Conservation (phyloP, 2,329 filamentous ascomycete genomes). For the Xylariaceae sp. region DNA sequence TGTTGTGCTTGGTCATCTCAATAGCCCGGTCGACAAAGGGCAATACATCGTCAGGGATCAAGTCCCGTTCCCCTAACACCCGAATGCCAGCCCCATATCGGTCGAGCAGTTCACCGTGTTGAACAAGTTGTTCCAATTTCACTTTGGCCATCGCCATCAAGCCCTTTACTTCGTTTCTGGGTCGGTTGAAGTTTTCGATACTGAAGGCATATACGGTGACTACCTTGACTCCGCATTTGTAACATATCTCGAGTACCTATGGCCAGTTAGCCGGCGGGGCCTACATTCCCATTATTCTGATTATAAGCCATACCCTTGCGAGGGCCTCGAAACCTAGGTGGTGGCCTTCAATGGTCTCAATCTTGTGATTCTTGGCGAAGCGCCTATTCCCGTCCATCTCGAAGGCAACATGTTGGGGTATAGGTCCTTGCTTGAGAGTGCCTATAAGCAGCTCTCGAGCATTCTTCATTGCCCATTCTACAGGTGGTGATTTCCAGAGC, state of each 20-base stretch:
- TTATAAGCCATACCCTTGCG: slow-evolving; percentile 65
- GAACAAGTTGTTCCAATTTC: slow-evolving; percentile 86
- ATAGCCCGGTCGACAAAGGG: slow-evolving; percentile 86
- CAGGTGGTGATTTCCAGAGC: slow-evolving; percentile 84
- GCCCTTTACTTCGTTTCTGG: slow-evolving; percentile 93
- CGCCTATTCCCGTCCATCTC: slow-evolving; percentile 98
- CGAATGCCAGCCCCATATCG: slow-evolving; percentile 88
- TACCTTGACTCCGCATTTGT: slow-evolving; percentile 94
- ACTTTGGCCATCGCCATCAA: slow-evolving; percentile 98
- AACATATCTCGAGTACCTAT: slow-evolving; percentile 93
- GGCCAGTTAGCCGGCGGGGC: slow-evolving; percentile 18
- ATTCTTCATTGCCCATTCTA: slow-evolving; percentile 83
- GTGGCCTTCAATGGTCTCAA: slow-evolving; percentile 96
- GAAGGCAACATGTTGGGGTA: slow-evolving; percentile 96
- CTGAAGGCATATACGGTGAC: slow-evolving; percentile 98
- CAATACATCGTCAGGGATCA: slow-evolving; percentile 85
- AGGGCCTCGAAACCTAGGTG: slow-evolving; percentile 94
- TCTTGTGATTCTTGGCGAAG: slow-evolving; percentile 85
- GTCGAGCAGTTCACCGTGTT: slow-evolving; percentile 91
- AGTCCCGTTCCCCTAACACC: slow-evolving; percentile 79
- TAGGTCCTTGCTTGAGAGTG: slow-evolving; percentile 83
- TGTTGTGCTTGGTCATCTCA: slow-evolving; percentile 84
- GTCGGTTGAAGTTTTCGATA: slow-evolving; percentile 98
- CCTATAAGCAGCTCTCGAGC: slow-evolving; percentile 85
- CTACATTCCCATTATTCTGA: neutral